These are phyloP conservation scores for Jacaranda mimosifolia DNA, from an alignment of 257 asterid species.

Conservation along the genomic window DNA sequence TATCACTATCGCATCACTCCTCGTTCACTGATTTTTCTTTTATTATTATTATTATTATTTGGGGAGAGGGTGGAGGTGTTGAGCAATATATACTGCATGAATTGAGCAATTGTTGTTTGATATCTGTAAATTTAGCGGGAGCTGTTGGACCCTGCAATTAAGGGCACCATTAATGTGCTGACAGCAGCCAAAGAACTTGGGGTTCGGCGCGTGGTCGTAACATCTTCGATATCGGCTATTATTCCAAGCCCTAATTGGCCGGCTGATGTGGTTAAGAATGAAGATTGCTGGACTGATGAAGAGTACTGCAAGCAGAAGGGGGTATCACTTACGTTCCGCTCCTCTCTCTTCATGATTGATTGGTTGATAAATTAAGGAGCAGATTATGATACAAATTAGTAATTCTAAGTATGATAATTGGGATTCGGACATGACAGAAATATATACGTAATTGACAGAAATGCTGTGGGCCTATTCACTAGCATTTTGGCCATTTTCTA, in stretches of 20 bases:
- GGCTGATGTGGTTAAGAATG: slow-evolving; percentile 65
- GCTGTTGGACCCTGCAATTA: slow-evolving; percentile 83
- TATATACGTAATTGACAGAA: too few species aligned
- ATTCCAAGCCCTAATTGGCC: slow-evolving; percentile 79
- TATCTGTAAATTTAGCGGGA: slow-evolving; percentile 49
- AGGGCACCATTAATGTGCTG: slow-evolving; percentile 86
- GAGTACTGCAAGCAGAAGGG: slow-evolving; percentile 81
- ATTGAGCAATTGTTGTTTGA: neutral
- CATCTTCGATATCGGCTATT: slow-evolving; percentile 79
- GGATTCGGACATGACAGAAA: too few species aligned
- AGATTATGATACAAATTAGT: too few species aligned
- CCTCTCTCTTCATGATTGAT: neutral
- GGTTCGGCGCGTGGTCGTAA: slow-evolving; percentile 87
- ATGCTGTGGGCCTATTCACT: too few species aligned
- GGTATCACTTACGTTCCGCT: slow-evolving; percentile 47
- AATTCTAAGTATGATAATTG: too few species aligned
- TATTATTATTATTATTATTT: too few species aligned
- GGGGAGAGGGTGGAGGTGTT: neutral
- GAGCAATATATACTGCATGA: neutral
- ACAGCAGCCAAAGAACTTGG: slow-evolving; percentile 90
- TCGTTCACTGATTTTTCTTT: too few species aligned
- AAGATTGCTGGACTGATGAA: slow-evolving; percentile 91
- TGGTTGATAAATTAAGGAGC: neutral
- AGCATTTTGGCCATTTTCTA: too few species aligned
- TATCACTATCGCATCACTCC: neutral